Percentiles rank a stretch among this genome's conserved stretches.
Conservation (phyloP, 768 basidiomycete genomes). For the Suillus plorans region DNA sequence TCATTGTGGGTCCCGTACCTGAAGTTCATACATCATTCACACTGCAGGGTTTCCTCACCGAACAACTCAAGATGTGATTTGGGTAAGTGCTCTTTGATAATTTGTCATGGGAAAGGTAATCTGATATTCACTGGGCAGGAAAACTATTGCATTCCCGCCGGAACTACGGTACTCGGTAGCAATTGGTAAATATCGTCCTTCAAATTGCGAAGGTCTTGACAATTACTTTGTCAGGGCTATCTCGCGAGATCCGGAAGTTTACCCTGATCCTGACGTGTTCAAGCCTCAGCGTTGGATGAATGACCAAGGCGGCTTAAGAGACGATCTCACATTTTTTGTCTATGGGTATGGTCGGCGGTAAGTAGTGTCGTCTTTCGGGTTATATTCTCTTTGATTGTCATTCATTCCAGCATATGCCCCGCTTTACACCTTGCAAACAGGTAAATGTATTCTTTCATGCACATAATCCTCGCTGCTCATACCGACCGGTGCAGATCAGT, state of each 20-base stretch:
- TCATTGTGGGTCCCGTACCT: background rate
- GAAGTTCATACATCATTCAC: background rate
- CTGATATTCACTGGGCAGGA: slow-evolving; percentile 15
- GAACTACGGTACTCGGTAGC: slow-evolving; percentile 21
- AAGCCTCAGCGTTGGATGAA: slow-evolving; percentile 55
- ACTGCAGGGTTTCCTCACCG: slow-evolving; percentile 4
- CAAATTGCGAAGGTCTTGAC: background rate
- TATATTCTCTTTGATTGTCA: background rate
- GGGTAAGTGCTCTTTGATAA: background rate
- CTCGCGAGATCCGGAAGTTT: slow-evolving; percentile 3
- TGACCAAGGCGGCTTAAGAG: slow-evolving; percentile 33
- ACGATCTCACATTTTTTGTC: slow-evolving; percentile 42
- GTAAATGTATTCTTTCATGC: background rate
- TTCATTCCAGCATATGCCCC: slow-evolving; percentile 26
- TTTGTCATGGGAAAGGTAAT: background rate
- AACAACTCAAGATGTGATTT: slow-evolving; percentile 4
- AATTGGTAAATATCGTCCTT: slow-evolving; percentile 13
- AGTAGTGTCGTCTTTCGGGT: background rate
- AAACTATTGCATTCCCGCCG: slow-evolving; percentile 24
- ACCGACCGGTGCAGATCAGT: slow-evolving; percentile 42
- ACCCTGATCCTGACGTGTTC: slow-evolving; percentile 21
- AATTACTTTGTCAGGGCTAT: background rate
- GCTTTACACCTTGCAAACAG: background rate
- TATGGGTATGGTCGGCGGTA: slow-evolving; percentile 49
- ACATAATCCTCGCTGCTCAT: background rate